Base-by-base conservation (phyloP, 176 grass and related monocot genomes). In the Rhynchospora pubera region DNA sequence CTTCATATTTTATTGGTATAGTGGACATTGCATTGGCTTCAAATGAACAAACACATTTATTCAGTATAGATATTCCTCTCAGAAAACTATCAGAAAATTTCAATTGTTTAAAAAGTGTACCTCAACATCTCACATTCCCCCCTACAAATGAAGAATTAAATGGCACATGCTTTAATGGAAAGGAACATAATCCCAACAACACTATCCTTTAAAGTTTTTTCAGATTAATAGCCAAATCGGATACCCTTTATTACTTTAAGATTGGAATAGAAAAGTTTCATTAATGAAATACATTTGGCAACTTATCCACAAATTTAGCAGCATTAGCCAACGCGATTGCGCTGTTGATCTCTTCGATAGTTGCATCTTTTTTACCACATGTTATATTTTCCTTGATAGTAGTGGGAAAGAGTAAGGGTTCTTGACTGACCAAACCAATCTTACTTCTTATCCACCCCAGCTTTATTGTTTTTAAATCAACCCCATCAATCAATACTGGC, bases 381-480 rank as follows among this genome's bases (percentile, higher is more conserved):
- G 83, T 63, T 24, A 97, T 91, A 66, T 97, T 97, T 32, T 97
- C 90, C 65, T 80, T 92, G 42, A 97, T 92, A 24, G 91, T 92
- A 63, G 80, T 86, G 21, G 88, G 65, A 76, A 97, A 97, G 59
- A 97, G 59, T 65, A 94, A 77, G 12, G 94, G 94, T 70, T 97
- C 94, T 90, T 94, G 94, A 83, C 88, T 91, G 16, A 97, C 91
- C 15, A 94, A 90, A 82, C 94, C 83, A 59, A 97, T 91, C 65
- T 92, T 94, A 55, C 68, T 81, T 86, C 94, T 86, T 65, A 97
- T 87, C 75, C 88, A 91, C 43, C 71, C 86, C 14, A 97, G 90
- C 50, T 85, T 86, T 62, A 92, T 78, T 83, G 59, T 92, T 85
- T 86, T 97, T 22, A 97, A 78, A 72, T 92, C 84, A 76, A 89